These are phyloP conservation scores for Oryza nivara DNA, from an alignment of 176 grass and related monocot genomes.

Conservation along the genomic window DNA sequence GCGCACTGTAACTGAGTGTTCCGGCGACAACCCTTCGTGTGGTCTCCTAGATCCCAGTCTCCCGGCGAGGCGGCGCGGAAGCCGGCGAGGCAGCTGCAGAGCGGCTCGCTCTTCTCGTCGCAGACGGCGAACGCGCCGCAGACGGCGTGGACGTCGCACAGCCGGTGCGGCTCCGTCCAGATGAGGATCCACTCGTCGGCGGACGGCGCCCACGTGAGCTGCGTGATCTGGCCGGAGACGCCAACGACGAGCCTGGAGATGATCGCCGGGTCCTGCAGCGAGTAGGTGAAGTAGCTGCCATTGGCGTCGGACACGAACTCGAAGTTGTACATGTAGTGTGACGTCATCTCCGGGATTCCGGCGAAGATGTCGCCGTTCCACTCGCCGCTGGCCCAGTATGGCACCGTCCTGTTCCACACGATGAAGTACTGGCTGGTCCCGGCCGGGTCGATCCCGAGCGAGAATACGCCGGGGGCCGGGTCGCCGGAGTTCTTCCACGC, in stretches of 20 bases:
- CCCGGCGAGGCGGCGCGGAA: not conserved
- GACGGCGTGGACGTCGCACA: slow-evolving; percentile 45
- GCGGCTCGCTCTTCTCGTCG: slow-evolving; percentile 22
- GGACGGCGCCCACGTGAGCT: slow-evolving; percentile 42
- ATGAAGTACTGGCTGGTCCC: slow-evolving; percentile 46
- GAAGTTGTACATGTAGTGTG: slow-evolving; percentile 49
- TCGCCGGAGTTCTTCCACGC: slow-evolving; percentile 52
- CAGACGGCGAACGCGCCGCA: slow-evolving; percentile 5
- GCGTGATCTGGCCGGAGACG: slow-evolving; percentile 43
- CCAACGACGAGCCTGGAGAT: slow-evolving; percentile 50
- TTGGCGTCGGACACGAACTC: slow-evolving; percentile 28
- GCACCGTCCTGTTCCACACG: slow-evolving; percentile 32
- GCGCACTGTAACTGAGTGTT: slow-evolving; percentile 30
- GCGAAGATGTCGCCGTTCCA: slow-evolving; percentile 42
- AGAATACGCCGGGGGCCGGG: slow-evolving; percentile 49
- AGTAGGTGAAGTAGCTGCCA: slow-evolving; percentile 59
- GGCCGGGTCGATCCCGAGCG: slow-evolving; percentile 39
- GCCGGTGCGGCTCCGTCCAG: slow-evolving; percentile 40
- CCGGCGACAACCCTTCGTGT: slow-evolving; percentile 38
- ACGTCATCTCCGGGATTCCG: slow-evolving; percentile 48
- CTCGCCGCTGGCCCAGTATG: slow-evolving; percentile 48
- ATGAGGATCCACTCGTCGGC: slow-evolving; percentile 32
- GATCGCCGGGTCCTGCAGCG: slow-evolving; percentile 6
- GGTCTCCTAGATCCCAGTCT: slow-evolving; percentile 44
- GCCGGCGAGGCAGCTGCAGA: slow-evolving; percentile 46